Evolutionary conservation across 2,329 filamentous ascomycete species (phyloP).

Genomic region (Clonostachys rosea): DNA sequence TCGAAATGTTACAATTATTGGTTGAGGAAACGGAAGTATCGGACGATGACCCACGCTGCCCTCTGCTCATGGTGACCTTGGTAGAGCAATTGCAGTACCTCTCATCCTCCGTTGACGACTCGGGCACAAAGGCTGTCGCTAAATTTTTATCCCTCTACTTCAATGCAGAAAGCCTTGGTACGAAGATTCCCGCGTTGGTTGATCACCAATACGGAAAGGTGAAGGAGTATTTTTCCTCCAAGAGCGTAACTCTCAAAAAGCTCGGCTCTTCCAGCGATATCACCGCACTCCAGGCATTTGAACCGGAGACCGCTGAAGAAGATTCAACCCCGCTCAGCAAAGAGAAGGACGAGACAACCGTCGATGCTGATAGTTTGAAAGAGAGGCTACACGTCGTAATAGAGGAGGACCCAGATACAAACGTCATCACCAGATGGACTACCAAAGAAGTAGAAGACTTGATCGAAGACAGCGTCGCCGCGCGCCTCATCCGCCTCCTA

Average conservation of each 20-base stretch:
- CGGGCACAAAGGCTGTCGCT: constrained; percentile 40
- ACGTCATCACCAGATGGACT: constrained; percentile 59
- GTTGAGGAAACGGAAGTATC: constrained; percentile 18
- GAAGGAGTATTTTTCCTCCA: constrained; percentile 17
- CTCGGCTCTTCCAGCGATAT: constrained; percentile 11
- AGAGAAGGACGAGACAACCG: constrained; percentile 3
- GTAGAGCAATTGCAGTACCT: constrained; percentile 75
- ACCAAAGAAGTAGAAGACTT: constrained; percentile 74
- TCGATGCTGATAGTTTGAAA: constrained; percentile 39
- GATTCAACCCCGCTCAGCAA: not conserved
- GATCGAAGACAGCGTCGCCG: constrained; percentile 71
- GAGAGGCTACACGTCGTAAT: constrained; percentile 44
- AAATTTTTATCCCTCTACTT: constrained; percentile 56
- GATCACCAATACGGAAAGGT: constrained; percentile 21
- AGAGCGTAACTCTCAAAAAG: constrained; percentile 10
- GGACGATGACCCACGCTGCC: constrained; percentile 23
- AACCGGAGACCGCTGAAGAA: not conserved
- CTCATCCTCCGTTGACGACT: constrained; percentile 41
- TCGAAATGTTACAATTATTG: constrained; percentile 51
- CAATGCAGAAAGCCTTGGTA: constrained; percentile 43
- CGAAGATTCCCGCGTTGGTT: constrained; percentile 29
- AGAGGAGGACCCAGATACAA: constrained; percentile 37
- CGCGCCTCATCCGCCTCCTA: constrained; percentile 68
- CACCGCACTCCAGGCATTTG: constrained; percentile 6
- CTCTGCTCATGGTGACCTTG: constrained; percentile 64